Conservation (phyloP, 139 green algal genomes). For the Picochlorum sp. region DNA sequence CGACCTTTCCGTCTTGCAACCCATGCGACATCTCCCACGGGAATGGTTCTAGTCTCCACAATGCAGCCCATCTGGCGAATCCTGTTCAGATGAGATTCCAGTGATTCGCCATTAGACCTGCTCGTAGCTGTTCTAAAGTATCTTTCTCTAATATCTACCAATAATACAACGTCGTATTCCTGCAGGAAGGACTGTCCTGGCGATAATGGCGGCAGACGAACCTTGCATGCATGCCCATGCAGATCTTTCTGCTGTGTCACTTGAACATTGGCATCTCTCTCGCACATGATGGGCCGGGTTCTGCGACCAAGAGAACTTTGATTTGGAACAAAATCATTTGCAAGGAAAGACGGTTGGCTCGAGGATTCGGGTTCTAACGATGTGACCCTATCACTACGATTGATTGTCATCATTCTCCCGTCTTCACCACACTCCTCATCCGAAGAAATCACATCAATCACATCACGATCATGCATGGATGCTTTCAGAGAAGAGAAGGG, state of each 20-base stretch:
- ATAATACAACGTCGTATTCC: conserved; percentile 50
- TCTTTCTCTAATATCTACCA: conserved; percentile 55
- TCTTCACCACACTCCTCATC: no score
- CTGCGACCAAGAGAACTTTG: no score
- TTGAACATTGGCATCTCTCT: no score
- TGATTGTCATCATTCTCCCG: neutral
- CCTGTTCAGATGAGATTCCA: conserved; percentile 1
- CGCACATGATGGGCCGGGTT: no score
- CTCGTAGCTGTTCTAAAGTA: conserved; percentile 9
- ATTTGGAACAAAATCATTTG: neutral
- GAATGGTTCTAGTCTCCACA: conserved; percentile 32
- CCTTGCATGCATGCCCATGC: neutral
- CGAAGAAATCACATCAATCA: neutral
- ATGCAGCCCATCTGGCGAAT: conserved; percentile 24
- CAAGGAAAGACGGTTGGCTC: conserved; percentile 3
- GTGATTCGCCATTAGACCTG: neutral
- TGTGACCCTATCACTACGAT: no score
- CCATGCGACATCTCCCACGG: conserved; percentile 49
- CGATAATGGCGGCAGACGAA: conserved; percentile 47
- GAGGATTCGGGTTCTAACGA: neutral
- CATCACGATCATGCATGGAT: neutral
- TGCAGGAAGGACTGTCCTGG: conserved; percentile 32
- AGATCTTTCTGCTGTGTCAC: neutral
- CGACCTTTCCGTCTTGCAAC: conserved; percentile 29
- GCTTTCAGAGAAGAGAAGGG: no score